Evolutionary conservation across 805 yeast genomes (phyloP).

Genomic region (Kluyveromyces nonfermentans): DNA sequence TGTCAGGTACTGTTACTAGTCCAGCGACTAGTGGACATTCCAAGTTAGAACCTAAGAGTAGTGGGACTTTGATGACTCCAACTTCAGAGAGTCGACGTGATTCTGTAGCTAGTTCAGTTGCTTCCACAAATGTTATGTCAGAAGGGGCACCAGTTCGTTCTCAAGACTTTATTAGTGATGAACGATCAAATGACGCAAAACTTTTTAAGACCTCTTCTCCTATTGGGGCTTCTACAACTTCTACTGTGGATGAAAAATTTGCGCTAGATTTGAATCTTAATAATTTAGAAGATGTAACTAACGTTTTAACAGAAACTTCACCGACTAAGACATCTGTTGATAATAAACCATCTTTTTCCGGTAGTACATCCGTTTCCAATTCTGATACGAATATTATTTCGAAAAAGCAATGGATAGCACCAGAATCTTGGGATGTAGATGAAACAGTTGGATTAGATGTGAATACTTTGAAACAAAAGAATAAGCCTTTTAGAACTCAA

Average conservation of each 20-base stretch:
- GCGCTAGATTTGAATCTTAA: conserved; percentile 23
- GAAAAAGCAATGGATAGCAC: conserved; percentile 39
- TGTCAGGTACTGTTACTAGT: not conserved
- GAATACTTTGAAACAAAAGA: conserved; percentile 8
- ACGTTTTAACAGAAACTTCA: conserved; percentile 1
- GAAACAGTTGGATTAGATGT: conserved; percentile 9
- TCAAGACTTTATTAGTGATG: not conserved
- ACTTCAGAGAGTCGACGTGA: conserved; percentile 9
- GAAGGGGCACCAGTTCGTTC: not conserved
- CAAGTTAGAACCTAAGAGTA: not conserved
- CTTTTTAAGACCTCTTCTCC: not conserved
- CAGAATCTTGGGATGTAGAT: conserved; percentile 56
- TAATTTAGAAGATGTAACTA: conserved; percentile 21
- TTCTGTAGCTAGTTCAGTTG: conserved; percentile 8
- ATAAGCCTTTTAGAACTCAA: conserved; percentile 6
- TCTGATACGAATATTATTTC: not conserved
- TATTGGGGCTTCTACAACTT: not conserved
- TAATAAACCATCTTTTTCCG: not conserved
- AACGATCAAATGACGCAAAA: not conserved
- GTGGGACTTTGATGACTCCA: not conserved
- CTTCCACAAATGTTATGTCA: conserved; percentile 3
- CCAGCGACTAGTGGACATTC: not conserved
- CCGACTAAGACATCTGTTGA: conserved; percentile 4
- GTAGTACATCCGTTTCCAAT: not conserved
- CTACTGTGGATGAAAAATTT: not conserved